Conservation (phyloP, 2,329 filamentous ascomycete genomes). For the Fusarium scirpi region DNA sequence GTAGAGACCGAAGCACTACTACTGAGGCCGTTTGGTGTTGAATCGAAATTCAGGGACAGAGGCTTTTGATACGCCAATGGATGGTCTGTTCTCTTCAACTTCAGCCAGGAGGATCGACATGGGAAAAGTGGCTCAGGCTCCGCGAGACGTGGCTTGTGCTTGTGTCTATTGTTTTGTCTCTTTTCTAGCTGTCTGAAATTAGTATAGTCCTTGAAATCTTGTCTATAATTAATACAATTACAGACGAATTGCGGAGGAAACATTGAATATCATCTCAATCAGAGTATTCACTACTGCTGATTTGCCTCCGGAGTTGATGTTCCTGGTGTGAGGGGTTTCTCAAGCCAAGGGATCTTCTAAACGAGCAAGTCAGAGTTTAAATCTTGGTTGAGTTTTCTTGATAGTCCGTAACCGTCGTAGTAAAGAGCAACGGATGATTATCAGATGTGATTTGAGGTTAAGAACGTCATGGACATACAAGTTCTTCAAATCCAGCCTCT, state of each 20-base stretch:
- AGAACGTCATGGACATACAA: constrained; percentile 29
- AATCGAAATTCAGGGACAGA: constrained; percentile 22
- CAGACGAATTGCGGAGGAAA: not conserved
- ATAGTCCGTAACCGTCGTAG: constrained; percentile 5
- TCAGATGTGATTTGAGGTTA: not conserved
- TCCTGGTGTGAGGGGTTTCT: constrained; percentile 37
- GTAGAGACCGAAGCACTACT: not conserved
- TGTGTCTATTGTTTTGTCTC: constrained; percentile 26
- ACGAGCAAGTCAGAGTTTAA: constrained; percentile 33
- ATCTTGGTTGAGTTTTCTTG: constrained; percentile 17
- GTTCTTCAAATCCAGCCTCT: constrained; percentile 6
- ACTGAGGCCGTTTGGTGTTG: constrained; percentile 11
- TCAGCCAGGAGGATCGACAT: constrained; percentile 28
- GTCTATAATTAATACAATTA: not conserved
- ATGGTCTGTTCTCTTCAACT: constrained; percentile 20
- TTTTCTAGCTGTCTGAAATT: constrained; percentile 32
- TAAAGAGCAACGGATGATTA: constrained; percentile 13
- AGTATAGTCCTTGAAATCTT: constrained; percentile 19
- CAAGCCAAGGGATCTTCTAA: constrained; percentile 20
- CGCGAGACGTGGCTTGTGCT: constrained; percentile 41
- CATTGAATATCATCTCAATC: constrained; percentile 10
- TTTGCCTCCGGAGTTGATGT: constrained; percentile 15
- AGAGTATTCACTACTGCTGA: not conserved
- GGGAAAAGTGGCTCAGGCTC: constrained; percentile 36
- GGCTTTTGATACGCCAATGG: not conserved